phyloP scores from a whole-genome alignment of 1,139 yeast species.

The Magnusiomyces ingens region DNA sequence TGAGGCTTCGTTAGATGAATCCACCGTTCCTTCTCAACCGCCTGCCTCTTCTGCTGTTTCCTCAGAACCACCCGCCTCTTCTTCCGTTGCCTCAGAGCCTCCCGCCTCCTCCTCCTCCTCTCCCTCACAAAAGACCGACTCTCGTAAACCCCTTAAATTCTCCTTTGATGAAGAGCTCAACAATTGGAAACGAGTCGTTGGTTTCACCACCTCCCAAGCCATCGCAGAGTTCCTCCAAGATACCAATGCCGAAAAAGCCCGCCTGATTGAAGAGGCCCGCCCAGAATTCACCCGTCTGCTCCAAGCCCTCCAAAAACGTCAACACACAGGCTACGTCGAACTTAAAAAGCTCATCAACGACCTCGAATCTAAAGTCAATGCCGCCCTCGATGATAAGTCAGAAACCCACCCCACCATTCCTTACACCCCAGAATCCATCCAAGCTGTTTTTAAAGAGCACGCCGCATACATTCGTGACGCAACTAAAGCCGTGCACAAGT shows the following conservation, averaged over 20 bases:
- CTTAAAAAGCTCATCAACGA: slow-evolving; percentile 15
- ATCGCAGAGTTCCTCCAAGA: slow-evolving; percentile 29
- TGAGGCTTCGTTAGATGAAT: neutral
- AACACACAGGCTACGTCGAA: slow-evolving; percentile 15
- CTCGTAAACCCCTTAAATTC: slow-evolving; percentile 1
- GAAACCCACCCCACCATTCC: slow-evolving; percentile 2
- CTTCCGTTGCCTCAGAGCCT: slow-evolving; percentile 1
- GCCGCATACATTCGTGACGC: slow-evolving; percentile 27
- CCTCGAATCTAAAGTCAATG: slow-evolving; percentile 19
- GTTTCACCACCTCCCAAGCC: slow-evolving; percentile 28
- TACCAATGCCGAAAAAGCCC: slow-evolving; percentile 28
- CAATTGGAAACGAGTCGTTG: slow-evolving; percentile 28
- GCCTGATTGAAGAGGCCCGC: slow-evolving; percentile 20
- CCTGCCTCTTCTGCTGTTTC: slow-evolving; percentile 4
- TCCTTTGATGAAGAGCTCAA: slow-evolving; percentile 4
- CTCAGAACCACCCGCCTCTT: slow-evolving; percentile 6
- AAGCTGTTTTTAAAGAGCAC: slow-evolving; percentile 25
- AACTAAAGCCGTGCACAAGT: slow-evolving; percentile 30
- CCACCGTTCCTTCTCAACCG: neutral
- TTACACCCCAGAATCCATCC: slow-evolving; percentile 23
- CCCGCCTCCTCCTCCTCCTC: slow-evolving; percentile 9
- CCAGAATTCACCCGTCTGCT: slow-evolving; percentile 26
- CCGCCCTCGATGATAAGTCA: slow-evolving; percentile 3
- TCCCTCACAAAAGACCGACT: neutral
- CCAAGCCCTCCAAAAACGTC: slow-evolving; percentile 20